phyloP scores from a whole-genome alignment of 345 rosid species.

The Clarkia xantiana region DNA sequence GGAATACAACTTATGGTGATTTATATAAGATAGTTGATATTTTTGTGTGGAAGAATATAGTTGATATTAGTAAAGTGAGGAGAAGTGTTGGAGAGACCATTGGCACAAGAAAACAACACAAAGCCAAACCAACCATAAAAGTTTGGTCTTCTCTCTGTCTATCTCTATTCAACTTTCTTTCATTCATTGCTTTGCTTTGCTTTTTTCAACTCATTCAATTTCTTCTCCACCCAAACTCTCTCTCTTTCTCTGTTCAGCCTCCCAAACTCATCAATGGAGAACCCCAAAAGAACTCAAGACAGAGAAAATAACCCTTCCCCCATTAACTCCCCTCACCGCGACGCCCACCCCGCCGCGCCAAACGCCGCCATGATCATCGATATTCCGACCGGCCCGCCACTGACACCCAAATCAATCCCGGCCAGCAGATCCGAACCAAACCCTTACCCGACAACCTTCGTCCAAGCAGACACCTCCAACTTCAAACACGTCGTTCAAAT shows the following conservation, averaged over 20 bases:
- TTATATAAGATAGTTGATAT: too few species aligned
- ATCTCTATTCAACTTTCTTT: neutral
- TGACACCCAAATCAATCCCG: constrained; percentile 41
- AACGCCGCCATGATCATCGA: constrained; percentile 28
- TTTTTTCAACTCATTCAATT: constrained; percentile 6
- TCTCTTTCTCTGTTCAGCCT: neutral
- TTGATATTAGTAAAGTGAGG: too few species aligned
- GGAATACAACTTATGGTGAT: too few species aligned
- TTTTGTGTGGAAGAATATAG: too few species aligned
- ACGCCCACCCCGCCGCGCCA: constrained; percentile 16
- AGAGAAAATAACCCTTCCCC: constrained; percentile 32
- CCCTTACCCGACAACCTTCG: constrained; percentile 93
- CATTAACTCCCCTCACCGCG: constrained; percentile 29
- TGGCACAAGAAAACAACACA: too few species aligned
- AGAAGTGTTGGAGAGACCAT: too few species aligned
- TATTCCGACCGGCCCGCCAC: constrained; percentile 21
- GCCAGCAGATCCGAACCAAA: constrained; percentile 59
- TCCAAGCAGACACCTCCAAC: constrained; percentile 73
- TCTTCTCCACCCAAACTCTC: constrained; percentile 16
- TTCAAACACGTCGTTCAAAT: constrained; percentile 94
- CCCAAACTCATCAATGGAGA: constrained; percentile 34
- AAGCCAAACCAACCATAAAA: too few species aligned
- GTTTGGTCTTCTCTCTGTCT: too few species aligned
- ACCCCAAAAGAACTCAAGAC: constrained; percentile 28
- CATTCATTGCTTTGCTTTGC: neutral